Conservation (phyloP, 2,329 filamentous ascomycete species). For the Penicillium sp. region DNA sequence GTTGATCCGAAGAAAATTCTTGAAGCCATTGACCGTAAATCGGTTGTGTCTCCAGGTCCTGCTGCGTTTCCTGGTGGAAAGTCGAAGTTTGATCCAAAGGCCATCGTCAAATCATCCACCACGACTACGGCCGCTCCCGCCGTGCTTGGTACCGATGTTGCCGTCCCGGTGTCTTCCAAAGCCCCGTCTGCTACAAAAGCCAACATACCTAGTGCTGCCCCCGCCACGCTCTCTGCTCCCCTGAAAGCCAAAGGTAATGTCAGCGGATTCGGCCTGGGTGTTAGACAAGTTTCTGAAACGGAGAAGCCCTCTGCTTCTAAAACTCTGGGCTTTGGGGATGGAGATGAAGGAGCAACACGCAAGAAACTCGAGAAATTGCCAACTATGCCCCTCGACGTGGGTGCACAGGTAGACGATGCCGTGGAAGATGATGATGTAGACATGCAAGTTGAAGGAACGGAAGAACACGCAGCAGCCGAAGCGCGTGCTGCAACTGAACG, state of each 20-base stretch:
- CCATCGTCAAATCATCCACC: conserved; percentile 70
- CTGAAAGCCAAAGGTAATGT: conserved; percentile 69
- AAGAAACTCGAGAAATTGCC: conserved; percentile 91
- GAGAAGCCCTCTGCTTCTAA: conserved; percentile 69
- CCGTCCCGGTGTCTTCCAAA: conserved; percentile 49
- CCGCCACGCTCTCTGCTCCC: conserved; percentile 48
- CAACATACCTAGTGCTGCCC: conserved; percentile 42
- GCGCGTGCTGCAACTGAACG: conserved; percentile 82
- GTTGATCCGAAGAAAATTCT: conserved; percentile 66
- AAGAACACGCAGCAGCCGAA: conserved; percentile 84
- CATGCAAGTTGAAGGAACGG: conserved; percentile 73
- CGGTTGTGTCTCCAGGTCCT: conserved; percentile 56
- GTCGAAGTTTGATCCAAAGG: conserved; percentile 87
- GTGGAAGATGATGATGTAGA: conserved; percentile 72
- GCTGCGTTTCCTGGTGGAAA: conserved; percentile 71
- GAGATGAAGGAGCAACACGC: conserved; percentile 80
- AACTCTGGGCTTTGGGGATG: conserved; percentile 81
- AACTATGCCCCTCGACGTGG: conserved; percentile 65
- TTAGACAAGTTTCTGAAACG: conserved; percentile 62
- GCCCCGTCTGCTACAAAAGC: conserved; percentile 38
- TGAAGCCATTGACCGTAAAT: conserved; percentile 71
- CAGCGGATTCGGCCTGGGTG: conserved; percentile 76
- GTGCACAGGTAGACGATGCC: conserved; percentile 57
- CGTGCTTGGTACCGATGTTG: conserved; percentile 56
- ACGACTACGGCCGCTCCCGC: conserved; percentile 53